These are phyloP conservation scores for Ascochyta lentis DNA, from an alignment of 2,329 filamentous ascomycete genomes.

Conservation along the genomic window DNA sequence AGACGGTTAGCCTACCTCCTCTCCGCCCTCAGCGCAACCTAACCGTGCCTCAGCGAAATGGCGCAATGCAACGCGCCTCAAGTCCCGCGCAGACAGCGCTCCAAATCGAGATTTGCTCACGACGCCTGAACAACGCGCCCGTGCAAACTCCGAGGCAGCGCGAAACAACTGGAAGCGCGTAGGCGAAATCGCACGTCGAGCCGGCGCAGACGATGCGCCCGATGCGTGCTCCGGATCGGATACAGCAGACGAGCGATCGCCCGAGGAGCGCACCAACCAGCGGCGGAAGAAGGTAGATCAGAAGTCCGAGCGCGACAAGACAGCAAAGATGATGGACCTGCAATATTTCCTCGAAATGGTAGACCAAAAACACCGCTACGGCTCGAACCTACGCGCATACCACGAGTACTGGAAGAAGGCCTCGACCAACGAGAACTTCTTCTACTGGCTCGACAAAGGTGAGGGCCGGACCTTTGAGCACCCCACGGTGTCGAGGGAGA, in stretches of 20 bases:
- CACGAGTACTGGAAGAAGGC: conserved; percentile 83
- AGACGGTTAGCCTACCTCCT: conserved; percentile 49
- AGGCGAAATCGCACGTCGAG: conserved; percentile 72
- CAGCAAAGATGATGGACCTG: conserved; percentile 80
- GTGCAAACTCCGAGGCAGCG: conserved; percentile 54
- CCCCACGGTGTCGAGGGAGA: conserved; percentile 73
- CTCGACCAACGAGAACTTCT: conserved; percentile 85
- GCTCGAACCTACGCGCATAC: conserved; percentile 80
- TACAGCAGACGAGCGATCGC: conserved; percentile 42
- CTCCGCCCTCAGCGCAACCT: conserved; percentile 29
- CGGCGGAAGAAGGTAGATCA: conserved; percentile 54
- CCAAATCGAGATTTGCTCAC: conserved; percentile 20
- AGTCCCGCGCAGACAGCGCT: conserved; percentile 47
- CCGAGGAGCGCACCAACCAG: conserved; percentile 44
- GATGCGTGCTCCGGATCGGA: conserved; percentile 57
- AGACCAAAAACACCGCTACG: conserved; percentile 85
- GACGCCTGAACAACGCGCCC: conserved; percentile 35
- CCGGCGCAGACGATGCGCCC: conserved; percentile 70
- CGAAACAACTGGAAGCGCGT: conserved; percentile 78
- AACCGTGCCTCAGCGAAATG: conserved; percentile 57
- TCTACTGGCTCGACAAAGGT: conserved; percentile 90
- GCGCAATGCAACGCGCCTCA: conserved; percentile 57
- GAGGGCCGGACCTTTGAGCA: conserved; percentile 75
- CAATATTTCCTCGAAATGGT: conserved; percentile 89
- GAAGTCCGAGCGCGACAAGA: conserved; percentile 66